phyloP scores from a whole-genome alignment of 1,284 basidiomycete species.

The Tylopilus orsonianus region DNA sequence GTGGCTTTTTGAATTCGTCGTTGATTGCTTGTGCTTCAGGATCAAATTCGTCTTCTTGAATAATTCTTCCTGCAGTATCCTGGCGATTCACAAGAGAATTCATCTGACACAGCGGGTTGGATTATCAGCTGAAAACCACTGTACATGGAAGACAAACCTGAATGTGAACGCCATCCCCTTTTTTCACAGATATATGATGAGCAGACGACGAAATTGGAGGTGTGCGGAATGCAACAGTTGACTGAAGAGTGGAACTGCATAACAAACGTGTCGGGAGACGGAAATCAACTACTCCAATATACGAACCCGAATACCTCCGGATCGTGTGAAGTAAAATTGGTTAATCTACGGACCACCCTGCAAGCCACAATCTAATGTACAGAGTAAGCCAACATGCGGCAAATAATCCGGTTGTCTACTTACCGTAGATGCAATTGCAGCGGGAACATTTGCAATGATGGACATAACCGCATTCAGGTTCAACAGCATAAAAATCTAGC shows the following conservation, averaged over 20 bases:
- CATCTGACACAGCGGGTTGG: conserved; percentile 41
- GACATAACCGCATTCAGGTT: conserved; percentile 74
- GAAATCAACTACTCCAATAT: conserved; percentile 6
- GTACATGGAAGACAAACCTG: conserved; percentile 40
- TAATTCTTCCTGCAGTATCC: conserved; percentile 49
- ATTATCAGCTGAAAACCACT: not conserved
- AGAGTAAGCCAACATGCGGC: not conserved
- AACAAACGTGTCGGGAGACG: not conserved
- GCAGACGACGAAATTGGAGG: conserved; percentile 29
- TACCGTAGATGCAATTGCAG: conserved; percentile 66
- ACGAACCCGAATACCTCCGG: conserved; percentile 58
- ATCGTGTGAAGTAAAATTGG: conserved; percentile 52
- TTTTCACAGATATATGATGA: conserved; percentile 37
- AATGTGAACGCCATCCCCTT: conserved; percentile 46
- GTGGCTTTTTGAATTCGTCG: conserved; percentile 62
- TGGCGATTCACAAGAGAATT: conserved; percentile 54
- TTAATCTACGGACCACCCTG: conserved; percentile 64
- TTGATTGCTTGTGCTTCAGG: conserved; percentile 55
- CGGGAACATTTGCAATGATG: conserved; percentile 72
- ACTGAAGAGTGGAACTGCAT: conserved; percentile 34
- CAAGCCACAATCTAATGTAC: conserved; percentile 63
- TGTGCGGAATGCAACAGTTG: conserved; percentile 41
- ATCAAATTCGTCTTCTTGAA: conserved; percentile 46
- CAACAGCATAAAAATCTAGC: conserved; percentile 67
- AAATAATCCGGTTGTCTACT: conserved; percentile 16